Evolutionary conservation across 768 basidiomycete genomes (phyloP), one percentile per base, ranked within the genome.

Genomic region (Pisolithus sp.): DNA sequence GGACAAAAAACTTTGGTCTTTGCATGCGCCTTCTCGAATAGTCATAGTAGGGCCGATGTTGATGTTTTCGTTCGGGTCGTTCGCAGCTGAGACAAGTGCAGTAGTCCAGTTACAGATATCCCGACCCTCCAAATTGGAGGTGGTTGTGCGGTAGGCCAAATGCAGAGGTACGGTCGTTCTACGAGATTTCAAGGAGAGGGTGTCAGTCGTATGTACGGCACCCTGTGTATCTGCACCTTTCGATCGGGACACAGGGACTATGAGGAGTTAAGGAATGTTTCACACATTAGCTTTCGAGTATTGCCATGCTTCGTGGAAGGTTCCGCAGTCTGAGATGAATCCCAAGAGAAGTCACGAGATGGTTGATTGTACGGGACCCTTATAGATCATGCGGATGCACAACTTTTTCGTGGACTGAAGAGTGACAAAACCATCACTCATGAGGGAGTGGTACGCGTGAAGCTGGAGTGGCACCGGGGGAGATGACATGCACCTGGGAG

Each of bases 361-460:
- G 2, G 66, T 65, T 0, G 65, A 68, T 4, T 77, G 77, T 0
- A 71, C 64, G 31, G 70, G 50, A 4, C 70, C 69, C 40, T 76
- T 69, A 18, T 62, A 65, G 0, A 65, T 59, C 74, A 77, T 76
- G 23, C 71, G 69, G 21, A 65, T 58, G 13, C 67, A 74, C 18
- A 85, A 67, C 31, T 69, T 69, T 41, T 74, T 73, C 13, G 80
- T 69, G 49, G 85, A 65, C 42, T 78, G 73, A n/a, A n/a, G n/a
- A n/a, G n/a, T 26, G 26, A 26, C 26, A 26, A 26, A 26, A 0
- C 76, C 72, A 57, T 82, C 76, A 38, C 68, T 68, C 42, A 82
- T 71, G 0, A 84, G 66, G 0, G 65, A 58, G 9, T 68, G 57
- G 55, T 77, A 79, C 0, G 79, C 80, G 15, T 68, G 57, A 3